Conservation (phyloP, 345 rosid genomes). For the Citrus australasica region DNA sequence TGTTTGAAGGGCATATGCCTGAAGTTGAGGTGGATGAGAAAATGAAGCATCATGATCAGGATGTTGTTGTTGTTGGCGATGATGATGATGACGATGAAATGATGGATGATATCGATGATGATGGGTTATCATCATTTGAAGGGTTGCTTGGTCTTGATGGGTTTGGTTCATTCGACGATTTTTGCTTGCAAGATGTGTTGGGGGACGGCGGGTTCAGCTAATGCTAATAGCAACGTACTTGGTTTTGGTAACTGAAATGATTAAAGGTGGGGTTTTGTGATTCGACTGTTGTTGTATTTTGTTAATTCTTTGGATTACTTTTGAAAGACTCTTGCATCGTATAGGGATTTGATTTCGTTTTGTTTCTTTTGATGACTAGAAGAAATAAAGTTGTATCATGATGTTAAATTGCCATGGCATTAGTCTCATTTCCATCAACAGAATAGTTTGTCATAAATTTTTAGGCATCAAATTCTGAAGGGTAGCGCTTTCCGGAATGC, state of each 20-base stretch:
- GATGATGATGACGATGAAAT: conserved; percentile 9
- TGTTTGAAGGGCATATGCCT: conserved; percentile 83
- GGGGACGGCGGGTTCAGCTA: conserved; percentile 3
- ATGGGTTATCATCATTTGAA: conserved; percentile 26
- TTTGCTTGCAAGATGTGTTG: conserved; percentile 38
- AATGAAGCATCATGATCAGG: conserved; percentile 12
- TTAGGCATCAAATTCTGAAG: no score
- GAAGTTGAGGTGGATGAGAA: conserved; percentile 28
- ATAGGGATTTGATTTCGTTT: no score
- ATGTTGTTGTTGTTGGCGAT: conserved; percentile 13
- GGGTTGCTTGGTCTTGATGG: conserved; percentile 49
- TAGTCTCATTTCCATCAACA: no score
- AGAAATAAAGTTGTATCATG: no score
- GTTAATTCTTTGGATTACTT: neutral
- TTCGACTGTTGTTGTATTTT: neutral
- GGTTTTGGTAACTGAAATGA: neutral
- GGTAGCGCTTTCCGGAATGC: no score
- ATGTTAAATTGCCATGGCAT: no score
- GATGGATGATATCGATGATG: conserved; percentile 4
- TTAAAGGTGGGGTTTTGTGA: neutral
- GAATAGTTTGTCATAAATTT: no score
- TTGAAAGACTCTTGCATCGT: no score
- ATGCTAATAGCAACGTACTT: neutral
- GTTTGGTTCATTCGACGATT: conserved; percentile 37
- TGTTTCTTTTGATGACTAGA: no score